Evolutionary conservation across 106 monocot genomes (phyloP).

Genomic region (Posidonia australis): DNA sequence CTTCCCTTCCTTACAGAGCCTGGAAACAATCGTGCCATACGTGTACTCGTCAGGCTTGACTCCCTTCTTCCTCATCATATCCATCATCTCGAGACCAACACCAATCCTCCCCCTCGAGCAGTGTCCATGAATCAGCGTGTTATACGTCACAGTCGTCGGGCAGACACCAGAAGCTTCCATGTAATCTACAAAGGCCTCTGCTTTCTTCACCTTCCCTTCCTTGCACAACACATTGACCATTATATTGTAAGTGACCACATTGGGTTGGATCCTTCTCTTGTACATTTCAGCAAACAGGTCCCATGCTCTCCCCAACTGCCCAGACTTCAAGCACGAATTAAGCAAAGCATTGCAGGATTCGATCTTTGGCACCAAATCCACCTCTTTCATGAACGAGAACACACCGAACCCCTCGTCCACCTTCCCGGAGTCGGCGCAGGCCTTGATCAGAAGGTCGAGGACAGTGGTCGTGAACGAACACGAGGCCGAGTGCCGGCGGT

Average conservation of each 20-base stretch:
- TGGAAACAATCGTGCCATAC: conserved; percentile 42
- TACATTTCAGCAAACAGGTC: conserved; percentile 76
- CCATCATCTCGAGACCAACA: conserved; percentile 33
- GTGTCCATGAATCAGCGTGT: conserved; percentile 61
- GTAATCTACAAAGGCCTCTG: conserved; percentile 39
- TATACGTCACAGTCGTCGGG: conserved; percentile 61
- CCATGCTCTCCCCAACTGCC: conserved; percentile 34
- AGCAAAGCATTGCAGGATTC: conserved; percentile 38
- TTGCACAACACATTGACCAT: conserved; percentile 79
- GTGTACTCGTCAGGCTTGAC: conserved; percentile 59
- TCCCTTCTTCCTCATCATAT: conserved; percentile 36
- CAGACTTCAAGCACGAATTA: conserved; percentile 17
- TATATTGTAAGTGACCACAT: conserved; percentile 65
- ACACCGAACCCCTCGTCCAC: conserved; percentile 28
- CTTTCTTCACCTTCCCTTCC: conserved; percentile 67
- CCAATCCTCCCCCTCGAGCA: conserved; percentile 37
- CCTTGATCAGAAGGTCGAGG: conserved; percentile 37
- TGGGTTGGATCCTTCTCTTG: conserved; percentile 43
- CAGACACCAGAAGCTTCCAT: conserved; percentile 50
- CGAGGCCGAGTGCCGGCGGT: background rate
- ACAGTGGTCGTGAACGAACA: background rate
- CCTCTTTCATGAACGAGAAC: conserved; percentile 28
- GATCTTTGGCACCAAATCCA: conserved; percentile 15
- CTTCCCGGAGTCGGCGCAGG: conserved; percentile 19
- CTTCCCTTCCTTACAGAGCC: conserved; percentile 49